Percentiles rank a stretch among this genome's conserved stretches.
Evolutionary conservation across 306 rosid species (phyloP).

Genomic region (Rosa chinensis): DNA sequence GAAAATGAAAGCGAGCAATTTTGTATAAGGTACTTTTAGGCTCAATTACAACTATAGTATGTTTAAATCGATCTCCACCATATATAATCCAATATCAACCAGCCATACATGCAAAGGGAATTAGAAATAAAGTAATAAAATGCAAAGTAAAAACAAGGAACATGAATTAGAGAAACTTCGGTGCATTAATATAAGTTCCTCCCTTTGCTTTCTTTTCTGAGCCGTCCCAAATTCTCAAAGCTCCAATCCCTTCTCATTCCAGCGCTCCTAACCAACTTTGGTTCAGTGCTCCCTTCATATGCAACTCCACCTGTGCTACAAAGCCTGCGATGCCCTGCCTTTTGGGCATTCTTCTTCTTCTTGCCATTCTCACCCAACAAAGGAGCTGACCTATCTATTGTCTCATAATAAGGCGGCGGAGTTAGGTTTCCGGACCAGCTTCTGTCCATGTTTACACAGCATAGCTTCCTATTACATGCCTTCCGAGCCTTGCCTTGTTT

Average conservation of each 20-base stretch:
- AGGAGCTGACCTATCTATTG: slow-evolving; percentile 5
- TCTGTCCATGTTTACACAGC: slow-evolving; percentile 33
- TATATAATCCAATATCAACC: background rate
- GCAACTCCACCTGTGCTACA: slow-evolving; percentile 26
- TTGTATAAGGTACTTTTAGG: background rate
- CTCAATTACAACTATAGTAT: background rate
- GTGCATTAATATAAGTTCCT: slow-evolving; percentile 1
- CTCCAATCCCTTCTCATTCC: slow-evolving; percentile 97
- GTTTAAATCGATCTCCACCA: slow-evolving; percentile 3
- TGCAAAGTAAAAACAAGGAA: background rate
- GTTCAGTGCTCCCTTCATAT: slow-evolving; percentile 33
- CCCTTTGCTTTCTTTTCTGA: slow-evolving; percentile 30
- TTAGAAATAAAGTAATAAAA: background rate
- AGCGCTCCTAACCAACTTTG: slow-evolving; percentile 58
- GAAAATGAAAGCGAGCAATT: background rate
- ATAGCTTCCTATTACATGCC: background rate
- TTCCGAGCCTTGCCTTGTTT: slow-evolving; percentile 13
- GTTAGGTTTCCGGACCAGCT: slow-evolving; percentile 59
- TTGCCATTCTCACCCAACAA: slow-evolving; percentile 7
- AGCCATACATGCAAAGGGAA: background rate
- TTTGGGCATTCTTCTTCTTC: background rate
- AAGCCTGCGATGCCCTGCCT: slow-evolving; percentile 41
- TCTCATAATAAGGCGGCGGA: slow-evolving; percentile 16
- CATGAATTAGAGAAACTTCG: too few species aligned
- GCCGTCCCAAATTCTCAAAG: slow-evolving; percentile 51